A percentile compares a stretch with the other conserved stretches of the same genome.
Conservation (phyloP, 768 basidiomycete genomes). For the Amanita inopinata region DNA sequence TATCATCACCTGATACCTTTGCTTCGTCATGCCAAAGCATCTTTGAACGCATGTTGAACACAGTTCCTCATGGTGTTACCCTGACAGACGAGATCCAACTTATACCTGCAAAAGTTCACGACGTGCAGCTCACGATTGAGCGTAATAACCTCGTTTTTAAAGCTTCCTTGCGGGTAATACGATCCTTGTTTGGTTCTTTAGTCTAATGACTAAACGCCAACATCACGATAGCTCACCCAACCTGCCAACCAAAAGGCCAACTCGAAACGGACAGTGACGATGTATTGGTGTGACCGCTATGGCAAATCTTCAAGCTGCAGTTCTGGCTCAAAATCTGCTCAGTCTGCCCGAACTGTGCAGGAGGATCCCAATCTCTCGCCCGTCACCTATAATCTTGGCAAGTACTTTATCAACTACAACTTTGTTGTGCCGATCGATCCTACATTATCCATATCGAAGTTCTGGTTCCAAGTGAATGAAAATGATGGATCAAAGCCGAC, state of each 20-base stretch:
- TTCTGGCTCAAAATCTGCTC: conserved; percentile 22
- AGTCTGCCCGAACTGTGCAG: conserved; percentile 20
- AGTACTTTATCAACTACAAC: conserved; percentile 30
- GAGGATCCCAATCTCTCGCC: conserved; percentile 29
- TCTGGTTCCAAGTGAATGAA: conserved; percentile 42
- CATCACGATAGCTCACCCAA: conserved; percentile 24
- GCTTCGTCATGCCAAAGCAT: conserved; percentile 28
- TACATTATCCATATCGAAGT: conserved; percentile 32
- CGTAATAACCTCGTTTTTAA: conserved; percentile 29
- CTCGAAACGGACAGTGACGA: conserved; percentile 28
- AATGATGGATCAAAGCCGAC: conserved; percentile 28
- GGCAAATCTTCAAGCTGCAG: conserved; percentile 25
- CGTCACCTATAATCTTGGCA: conserved; percentile 24
- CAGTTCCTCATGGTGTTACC: conserved; percentile 33
- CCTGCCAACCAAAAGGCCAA: conserved; percentile 23
- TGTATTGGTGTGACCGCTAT: conserved; percentile 33
- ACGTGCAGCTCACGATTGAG: conserved; percentile 28
- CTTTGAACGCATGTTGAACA: conserved; percentile 37
- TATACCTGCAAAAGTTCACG: conserved; percentile 30
- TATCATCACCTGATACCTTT: conserved; percentile 26
- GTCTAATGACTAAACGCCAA: conserved; percentile 1
- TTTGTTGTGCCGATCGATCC: conserved; percentile 33
- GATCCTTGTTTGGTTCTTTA: conserved; percentile 1
- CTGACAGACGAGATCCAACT: conserved; percentile 36
- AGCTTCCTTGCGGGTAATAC: conserved; percentile 27